These are phyloP conservation scores for Eurotiales sp. DNA, from an alignment of 2,329 filamentous ascomycete genomes.

Conservation along the genomic window DNA sequence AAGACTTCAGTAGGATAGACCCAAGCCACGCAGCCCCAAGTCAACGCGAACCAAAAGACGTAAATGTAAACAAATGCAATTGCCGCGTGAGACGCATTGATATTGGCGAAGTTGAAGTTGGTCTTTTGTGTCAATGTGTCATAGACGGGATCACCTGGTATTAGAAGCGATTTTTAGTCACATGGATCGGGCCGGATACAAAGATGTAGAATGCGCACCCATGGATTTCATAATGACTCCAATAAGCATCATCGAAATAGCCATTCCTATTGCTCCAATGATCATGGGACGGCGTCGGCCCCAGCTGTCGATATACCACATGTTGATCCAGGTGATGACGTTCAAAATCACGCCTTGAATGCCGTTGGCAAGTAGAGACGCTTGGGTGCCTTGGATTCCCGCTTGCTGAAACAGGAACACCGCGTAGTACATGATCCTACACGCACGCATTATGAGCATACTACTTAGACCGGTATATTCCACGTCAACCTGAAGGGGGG, in stretches of 20 bases:
- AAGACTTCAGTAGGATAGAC: constrained; percentile 24
- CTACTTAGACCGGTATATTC: no score
- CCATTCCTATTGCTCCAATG: constrained; percentile 25
- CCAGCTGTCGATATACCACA: constrained; percentile 29
- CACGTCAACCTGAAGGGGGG: no score
- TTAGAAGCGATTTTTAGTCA: background rate
- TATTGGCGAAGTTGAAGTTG: constrained; percentile 19
- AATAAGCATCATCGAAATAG: constrained; percentile 26
- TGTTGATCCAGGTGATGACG: constrained; percentile 26
- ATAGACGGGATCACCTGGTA: constrained; percentile 19
- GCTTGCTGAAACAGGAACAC: constrained; percentile 29
- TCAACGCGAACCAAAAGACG: constrained; percentile 26
- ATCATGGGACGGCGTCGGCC: constrained; percentile 27
- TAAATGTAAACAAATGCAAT: constrained; percentile 30
- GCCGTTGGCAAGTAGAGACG: constrained; percentile 27
- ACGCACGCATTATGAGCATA: background rate
- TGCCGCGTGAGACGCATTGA: constrained; percentile 20
- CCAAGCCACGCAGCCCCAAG: constrained; percentile 25
- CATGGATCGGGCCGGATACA: no score
- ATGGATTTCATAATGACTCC: constrained; percentile 27
- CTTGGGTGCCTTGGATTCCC: constrained; percentile 20
- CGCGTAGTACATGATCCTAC: constrained; percentile 28
- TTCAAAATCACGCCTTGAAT: constrained; percentile 27
- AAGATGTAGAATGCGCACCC: constrained; percentile 16
- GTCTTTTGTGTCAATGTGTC: constrained; percentile 21